Conservation (phyloP, 805 yeast genomes). For the Kodamaea jinghongensis region DNA sequence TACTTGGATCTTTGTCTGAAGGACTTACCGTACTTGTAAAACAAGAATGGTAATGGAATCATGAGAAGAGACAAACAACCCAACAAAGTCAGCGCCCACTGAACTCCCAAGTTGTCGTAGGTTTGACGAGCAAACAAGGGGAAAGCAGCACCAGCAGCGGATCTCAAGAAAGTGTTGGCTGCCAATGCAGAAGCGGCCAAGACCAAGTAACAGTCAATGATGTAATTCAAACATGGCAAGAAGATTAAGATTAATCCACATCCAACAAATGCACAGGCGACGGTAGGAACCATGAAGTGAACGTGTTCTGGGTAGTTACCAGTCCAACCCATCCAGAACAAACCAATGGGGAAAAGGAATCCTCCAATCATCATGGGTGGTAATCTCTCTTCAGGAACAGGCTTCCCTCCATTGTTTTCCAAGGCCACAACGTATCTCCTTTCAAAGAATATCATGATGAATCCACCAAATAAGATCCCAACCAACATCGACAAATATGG, state of each 20-base stretch:
- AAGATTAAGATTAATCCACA: constrained; percentile 64
- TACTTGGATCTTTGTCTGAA: constrained; percentile 18
- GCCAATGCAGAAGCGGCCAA: constrained; percentile 68
- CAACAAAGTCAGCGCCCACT: constrained; percentile 54
- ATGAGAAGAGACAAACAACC: constrained; percentile 50
- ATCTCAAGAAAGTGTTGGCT: constrained; percentile 58
- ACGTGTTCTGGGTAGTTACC: constrained; percentile 68
- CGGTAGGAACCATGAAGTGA: constrained; percentile 58
- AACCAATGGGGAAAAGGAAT: constrained; percentile 68
- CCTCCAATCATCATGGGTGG: constrained; percentile 77
- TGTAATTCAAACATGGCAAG: constrained; percentile 66
- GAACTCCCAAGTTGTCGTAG: constrained; percentile 47
- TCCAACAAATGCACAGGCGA: constrained; percentile 53
- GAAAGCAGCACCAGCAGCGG: constrained; percentile 58
- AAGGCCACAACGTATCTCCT: constrained; percentile 35
- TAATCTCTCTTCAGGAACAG: constrained; percentile 27
- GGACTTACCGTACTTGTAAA: constrained; percentile 44
- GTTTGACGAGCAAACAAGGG: constrained; percentile 56
- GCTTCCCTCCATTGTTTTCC: constrained; percentile 50
- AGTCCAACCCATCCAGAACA: constrained; percentile 87
- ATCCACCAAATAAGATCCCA: constrained; percentile 64
- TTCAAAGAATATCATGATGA: constrained; percentile 53
- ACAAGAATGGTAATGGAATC: constrained; percentile 57
- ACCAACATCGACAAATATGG: constrained; percentile 77
- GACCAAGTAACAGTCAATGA: constrained; percentile 66